Evolutionary conservation across 1,139 yeast genomes (phyloP), one percentile per base, ranked within the genome.

Genomic region (Pichiaceae sp.): DNA sequence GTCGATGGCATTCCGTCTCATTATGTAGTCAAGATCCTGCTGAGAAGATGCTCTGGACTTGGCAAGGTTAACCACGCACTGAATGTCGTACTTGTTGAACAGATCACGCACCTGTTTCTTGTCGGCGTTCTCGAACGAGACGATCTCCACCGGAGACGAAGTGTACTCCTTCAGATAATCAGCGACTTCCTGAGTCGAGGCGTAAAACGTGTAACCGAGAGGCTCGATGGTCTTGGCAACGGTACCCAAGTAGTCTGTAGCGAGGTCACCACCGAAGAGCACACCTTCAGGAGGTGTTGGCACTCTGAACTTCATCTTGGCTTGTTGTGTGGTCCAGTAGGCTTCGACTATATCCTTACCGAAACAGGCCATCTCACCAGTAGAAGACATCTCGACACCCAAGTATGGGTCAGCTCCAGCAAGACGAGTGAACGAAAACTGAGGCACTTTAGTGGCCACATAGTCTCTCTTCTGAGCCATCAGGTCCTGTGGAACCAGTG

Each of bases 351-450:
- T 64, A 60, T 86, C 81, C 47, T 68, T 70, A 53, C 98, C 98
- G 58, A 91, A 91, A 60, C 96, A 84, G 20, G 98, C 98, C 56
- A 91, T 82, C 67, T 91, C 98, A 60, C 98, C 98, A 35, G 98
- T 91, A 12, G 97, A 89, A 5, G 97, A 83, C 98, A 91, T 91
- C 68, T 91, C 98, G 48, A 91, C 98, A 43, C 98, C 98, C 57
- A 91, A 72, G 72, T 84, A 87, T 47, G 98, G 98, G 62, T 91
- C 98, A 33, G 98, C 98, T 48, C 98, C 98, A 12, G 97, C 96
- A 54, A 91, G 73, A 67, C 98, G 82, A 32, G 98, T 87, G 69
- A 89, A 91, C 2, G 97, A 89, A 63, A 91, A 91, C 65, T 91
- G 98, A 36, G 98, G 98, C 33, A 89, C 96, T 68, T 91, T 91